A percentile compares a stretch with the other conserved stretches of the same genome.
phyloP scores from a whole-genome alignment of 2,329 filamentous ascomycete genomes.

The Fonsecaea nubica region DNA sequence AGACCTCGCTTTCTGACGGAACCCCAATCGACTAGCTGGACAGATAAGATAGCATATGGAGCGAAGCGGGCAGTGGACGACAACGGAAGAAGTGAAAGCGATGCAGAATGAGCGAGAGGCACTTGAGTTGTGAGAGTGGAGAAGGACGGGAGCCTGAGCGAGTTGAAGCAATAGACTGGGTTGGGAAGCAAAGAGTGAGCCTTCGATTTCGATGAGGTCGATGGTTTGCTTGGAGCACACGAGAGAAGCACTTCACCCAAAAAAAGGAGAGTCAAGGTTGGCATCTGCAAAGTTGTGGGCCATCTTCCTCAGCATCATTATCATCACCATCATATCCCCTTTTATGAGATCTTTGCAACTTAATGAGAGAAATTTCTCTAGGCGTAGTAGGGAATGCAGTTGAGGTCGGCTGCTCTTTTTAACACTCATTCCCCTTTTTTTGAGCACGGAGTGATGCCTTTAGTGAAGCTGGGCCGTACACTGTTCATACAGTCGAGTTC shows the following conservation, averaged over 20 bases:
- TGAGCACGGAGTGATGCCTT: neutral
- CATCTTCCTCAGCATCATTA: constrained; percentile 13
- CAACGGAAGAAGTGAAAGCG: constrained; percentile 15
- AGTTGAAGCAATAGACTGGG: constrained; percentile 14
- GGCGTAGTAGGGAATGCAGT: neutral
- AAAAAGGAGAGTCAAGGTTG: constrained; percentile 26
- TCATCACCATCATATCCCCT: constrained; percentile 9
- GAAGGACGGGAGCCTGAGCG: constrained; percentile 8
- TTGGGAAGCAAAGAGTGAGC: constrained; percentile 23
- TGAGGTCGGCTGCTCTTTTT: neutral
- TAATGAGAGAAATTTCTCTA: constrained; percentile 6
- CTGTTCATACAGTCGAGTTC: too few relatives aligned
- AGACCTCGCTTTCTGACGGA: constrained; percentile 22
- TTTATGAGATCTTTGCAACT: constrained; percentile 13
- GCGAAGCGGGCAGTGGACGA: constrained; percentile 17
- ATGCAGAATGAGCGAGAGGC: constrained; percentile 7
- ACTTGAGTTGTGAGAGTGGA: constrained; percentile 13
- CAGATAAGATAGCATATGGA: constrained; percentile 15
- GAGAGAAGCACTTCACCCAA: constrained; percentile 9
- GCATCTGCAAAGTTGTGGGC: constrained; percentile 18
- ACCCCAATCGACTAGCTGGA: constrained; percentile 22
- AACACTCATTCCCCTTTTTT: neutral
- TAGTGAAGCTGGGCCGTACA: too few relatives aligned
- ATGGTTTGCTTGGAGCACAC: constrained; percentile 22
- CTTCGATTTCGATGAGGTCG: constrained; percentile 3